A percentile compares a stretch with the other conserved stretches of the same genome.
These are phyloP conservation scores for Erodium texanum DNA, from an alignment of 441 rosid genomes.

Conservation along the genomic window DNA sequence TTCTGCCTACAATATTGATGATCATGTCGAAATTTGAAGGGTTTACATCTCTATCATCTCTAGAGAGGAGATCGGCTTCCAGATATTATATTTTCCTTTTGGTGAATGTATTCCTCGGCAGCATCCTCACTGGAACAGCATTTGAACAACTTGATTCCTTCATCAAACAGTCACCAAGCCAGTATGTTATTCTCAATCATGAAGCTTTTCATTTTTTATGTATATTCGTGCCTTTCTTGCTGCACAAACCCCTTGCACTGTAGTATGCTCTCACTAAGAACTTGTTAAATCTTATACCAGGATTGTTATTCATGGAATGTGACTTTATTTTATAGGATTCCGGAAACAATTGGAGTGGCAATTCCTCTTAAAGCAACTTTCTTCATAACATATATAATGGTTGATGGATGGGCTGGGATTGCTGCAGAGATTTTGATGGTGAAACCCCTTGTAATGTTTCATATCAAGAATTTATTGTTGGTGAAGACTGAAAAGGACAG, in stretches of 20 bases:
- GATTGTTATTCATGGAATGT: conserved; percentile 4
- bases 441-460: conserved; percentile 69
- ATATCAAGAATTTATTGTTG: conserved; percentile 76
- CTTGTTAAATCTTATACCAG: not conserved
- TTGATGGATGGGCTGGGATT: conserved; percentile 98
- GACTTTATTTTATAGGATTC: conserved; percentile 44
- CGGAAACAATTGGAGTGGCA: conserved; percentile 74
- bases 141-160: conserved; percentile 69
- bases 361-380: conserved; percentile 88
- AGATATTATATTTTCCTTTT: conserved; percentile 74
- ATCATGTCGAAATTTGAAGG: conserved; percentile 94
- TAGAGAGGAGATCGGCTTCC: conserved; percentile 83
- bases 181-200: conserved; percentile 34
- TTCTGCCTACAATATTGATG: conserved; percentile 82
- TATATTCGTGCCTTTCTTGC: too few species aligned
- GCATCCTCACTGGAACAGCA: conserved; percentile 65
- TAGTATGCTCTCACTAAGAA: too few species aligned
- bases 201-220: too few species aligned
- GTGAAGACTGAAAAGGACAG: conserved; percentile 97
- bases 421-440: conserved; percentile 85
- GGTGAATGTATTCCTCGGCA: conserved; percentile 75
- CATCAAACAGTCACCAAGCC: conserved; percentile 48
- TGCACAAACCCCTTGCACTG: too few species aligned
- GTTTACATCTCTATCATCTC: conserved; percentile 56
- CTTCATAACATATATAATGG: conserved; percentile 89